These are phyloP conservation scores for Penicillium dipodomyicola DNA, from an alignment of 495 filamentous ascomycete species.

Conservation along the genomic window DNA sequence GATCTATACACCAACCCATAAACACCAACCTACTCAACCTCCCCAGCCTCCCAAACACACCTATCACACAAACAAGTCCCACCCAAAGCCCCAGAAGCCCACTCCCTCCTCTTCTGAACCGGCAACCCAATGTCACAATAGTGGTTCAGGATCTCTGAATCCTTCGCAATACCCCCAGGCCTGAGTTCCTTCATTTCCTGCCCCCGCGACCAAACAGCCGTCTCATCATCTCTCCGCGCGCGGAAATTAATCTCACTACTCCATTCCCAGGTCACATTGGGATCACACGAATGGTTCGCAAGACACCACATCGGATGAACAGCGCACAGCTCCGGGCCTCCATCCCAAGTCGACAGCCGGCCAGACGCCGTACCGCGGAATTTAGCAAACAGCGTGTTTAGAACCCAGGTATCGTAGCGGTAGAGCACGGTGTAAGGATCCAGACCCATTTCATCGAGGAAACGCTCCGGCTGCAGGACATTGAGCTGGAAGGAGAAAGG, in stretches of 20 bases:
- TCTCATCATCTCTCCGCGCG: slow-evolving; percentile 41
- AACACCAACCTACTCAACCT: slow-evolving; percentile 15
- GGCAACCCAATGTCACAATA: slow-evolving; percentile 85
- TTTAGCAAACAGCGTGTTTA: slow-evolving; percentile 90
- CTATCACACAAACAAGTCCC: slow-evolving; percentile 80
- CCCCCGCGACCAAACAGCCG: slow-evolving; percentile 45
- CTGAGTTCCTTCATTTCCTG: slow-evolving; percentile 19
- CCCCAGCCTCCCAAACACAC: slow-evolving; percentile 60
- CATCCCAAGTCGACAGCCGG: slow-evolving; percentile 65
- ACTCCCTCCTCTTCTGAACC: slow-evolving; percentile 79
- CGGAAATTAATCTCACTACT: slow-evolving; percentile 75
- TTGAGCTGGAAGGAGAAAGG: slow-evolving; percentile 89
- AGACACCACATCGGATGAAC: slow-evolving; percentile 74
- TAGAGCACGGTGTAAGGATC: slow-evolving; percentile 69
- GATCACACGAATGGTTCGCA: slow-evolving; percentile 92
- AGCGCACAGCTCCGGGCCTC: slow-evolving; percentile 75
- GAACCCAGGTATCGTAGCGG: slow-evolving; percentile 81
- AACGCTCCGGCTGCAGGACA: slow-evolving; percentile 75
- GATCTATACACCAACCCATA: slow-evolving; percentile 2
- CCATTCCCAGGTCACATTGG: slow-evolving; percentile 94
- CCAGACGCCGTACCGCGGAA: slow-evolving; percentile 91
- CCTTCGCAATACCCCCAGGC: slow-evolving; percentile 61
- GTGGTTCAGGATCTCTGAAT: slow-evolving; percentile 85
- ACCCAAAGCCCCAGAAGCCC: slow-evolving; percentile 80
- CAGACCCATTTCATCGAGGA: slow-evolving; percentile 87